Evolutionary conservation across 805 yeast species (phyloP).

Genomic region (Candida taoyuanica): DNA sequence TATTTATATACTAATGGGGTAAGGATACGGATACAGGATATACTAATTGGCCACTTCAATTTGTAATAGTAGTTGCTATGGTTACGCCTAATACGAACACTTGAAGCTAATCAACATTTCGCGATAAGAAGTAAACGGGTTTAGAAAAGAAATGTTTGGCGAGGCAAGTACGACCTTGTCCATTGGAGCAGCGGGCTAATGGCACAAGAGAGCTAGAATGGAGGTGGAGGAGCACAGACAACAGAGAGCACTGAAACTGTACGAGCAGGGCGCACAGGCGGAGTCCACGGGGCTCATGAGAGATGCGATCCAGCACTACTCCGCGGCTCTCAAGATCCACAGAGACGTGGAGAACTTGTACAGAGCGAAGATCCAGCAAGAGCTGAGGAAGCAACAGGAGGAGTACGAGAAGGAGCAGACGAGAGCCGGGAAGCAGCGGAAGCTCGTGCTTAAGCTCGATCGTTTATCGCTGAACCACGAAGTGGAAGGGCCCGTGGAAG

Average conservation of each 20-base stretch:
- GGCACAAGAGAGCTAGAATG: no score
- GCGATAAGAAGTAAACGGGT: no score
- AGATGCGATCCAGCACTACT: conserved; percentile 74
- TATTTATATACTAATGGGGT: neutral
- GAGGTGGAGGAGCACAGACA: conserved; percentile 9
- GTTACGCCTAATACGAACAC: no score
- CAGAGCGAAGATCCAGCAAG: conserved; percentile 49
- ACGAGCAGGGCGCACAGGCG: conserved; percentile 65
- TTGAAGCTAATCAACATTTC: no score
- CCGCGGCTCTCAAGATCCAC: conserved; percentile 56
- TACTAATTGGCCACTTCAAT: conserved; percentile 1
- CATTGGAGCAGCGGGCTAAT: no score
- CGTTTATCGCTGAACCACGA: no score
- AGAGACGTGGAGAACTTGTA: conserved; percentile 64
- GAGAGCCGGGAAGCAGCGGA: neutral
- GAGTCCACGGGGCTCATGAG: conserved; percentile 72
- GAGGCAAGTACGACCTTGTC: no score
- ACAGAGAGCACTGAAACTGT: conserved; percentile 52
- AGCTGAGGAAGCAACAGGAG: conserved; percentile 28
- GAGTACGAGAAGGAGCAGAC: conserved; percentile 12
- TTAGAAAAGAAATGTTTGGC: no score
- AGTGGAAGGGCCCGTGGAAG: neutral
- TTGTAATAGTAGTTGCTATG: no score
- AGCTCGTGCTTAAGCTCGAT: neutral
- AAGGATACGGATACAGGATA: neutral